Conservation (phyloP, 139 green algal species). For the Edaphochlamys debaryana region DNA sequence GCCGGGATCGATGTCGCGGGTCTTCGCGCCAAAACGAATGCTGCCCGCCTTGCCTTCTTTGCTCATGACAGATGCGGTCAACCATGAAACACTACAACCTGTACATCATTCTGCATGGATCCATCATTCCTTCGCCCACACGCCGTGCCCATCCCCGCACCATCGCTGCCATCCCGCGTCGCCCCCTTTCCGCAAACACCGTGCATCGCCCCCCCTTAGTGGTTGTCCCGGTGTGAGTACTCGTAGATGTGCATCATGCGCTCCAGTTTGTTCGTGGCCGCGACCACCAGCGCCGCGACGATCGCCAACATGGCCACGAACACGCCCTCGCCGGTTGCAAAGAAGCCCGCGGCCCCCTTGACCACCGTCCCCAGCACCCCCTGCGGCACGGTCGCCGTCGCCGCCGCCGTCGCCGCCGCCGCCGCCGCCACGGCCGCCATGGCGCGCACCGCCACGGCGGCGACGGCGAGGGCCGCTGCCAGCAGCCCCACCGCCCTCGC, state of each 20-base stretch:
- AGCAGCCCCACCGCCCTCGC: neutral
- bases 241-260: neutral
- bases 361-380: neutral
- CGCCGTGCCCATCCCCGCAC: no score
- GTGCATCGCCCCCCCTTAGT: neutral
- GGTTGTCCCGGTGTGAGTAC: neutral
- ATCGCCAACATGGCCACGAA: neutral
- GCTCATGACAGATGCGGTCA: no score
- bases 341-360: neutral
- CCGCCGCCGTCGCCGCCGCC: neutral
- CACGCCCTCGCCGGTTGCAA: neutral
- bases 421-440: neutral
- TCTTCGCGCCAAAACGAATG: no score
- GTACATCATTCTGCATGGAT: no score
- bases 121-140: no score
- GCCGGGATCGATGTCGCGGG: no score
- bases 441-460: neutral
- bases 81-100: no score
- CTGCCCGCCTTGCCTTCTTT: no score
- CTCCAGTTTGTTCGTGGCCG: neutral
- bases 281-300: neutral
- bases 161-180: no score
- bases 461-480: neutral
- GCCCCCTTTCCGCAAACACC: no score
- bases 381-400: neutral